These are phyloP conservation scores for Starmera caribaea DNA, from an alignment of 805 yeast species.

Conservation along the genomic window DNA sequence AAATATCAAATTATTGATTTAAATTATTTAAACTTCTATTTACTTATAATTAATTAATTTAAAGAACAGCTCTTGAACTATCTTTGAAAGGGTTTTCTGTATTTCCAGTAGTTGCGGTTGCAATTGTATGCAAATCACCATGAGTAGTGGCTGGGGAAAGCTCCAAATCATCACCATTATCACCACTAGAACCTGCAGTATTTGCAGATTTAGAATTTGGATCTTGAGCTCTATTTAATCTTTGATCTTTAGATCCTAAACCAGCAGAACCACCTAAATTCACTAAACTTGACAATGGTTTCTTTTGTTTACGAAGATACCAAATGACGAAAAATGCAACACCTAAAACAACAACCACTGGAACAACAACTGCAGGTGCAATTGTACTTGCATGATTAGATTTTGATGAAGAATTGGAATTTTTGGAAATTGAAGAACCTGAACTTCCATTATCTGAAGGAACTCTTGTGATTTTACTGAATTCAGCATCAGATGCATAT, in stretches of 20 bases:
- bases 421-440: conserved; percentile 9
- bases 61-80: conserved; percentile 19
- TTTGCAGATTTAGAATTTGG: neutral
- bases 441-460: conserved; percentile 31
- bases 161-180: conserved; percentile 11
- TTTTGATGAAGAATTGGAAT: conserved; percentile 1
- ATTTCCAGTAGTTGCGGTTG: conserved; percentile 15
- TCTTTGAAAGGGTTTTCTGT: conserved; percentile 20
- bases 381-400: conserved; percentile 20
- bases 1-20: too few species aligned
- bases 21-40: too few species aligned
- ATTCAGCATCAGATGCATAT: conserved; percentile 20
- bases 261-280: neutral
- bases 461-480: conserved; percentile 22
- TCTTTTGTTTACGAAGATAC: conserved; percentile 21
- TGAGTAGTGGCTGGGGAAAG: conserved; percentile 15
- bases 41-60: neutral
- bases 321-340: conserved; percentile 22
- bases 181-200: neutral
- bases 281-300: neutral
- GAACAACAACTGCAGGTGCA: conserved; percentile 35
- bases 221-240: neutral
- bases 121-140: conserved; percentile 6
- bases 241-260: neutral
- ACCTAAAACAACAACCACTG: conserved; percentile 24